Conservation (phyloP, 345 rosid species). For the Clausena lansium region DNA sequence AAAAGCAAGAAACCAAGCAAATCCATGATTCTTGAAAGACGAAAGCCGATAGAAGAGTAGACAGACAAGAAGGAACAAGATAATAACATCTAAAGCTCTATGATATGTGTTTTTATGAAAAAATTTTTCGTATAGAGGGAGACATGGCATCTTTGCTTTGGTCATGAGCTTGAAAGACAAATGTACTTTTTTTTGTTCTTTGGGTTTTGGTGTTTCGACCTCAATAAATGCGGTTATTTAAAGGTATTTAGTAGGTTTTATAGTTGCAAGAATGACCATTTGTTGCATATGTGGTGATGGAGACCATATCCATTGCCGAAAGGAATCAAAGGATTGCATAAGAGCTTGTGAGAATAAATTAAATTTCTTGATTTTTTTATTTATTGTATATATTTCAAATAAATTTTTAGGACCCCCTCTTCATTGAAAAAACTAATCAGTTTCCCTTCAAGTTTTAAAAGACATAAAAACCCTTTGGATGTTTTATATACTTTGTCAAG, state of each 20-base stretch:
- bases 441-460: too few species aligned
- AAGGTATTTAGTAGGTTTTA: neutral
- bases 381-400: too few species aligned
- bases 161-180: neutral
- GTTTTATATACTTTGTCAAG: too few species aligned
- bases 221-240: neutral
- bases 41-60: slow-evolving; percentile 40
- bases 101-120: slow-evolving; percentile 22
- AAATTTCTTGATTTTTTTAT: too few species aligned
- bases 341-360: neutral
- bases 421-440: too few species aligned
- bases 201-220: too few species aligned
- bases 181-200: accelerated
- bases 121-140: slow-evolving; percentile 32
- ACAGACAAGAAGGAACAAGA: slow-evolving; percentile 35
- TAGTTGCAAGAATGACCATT: neutral
- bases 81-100: slow-evolving; percentile 31
- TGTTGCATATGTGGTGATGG: neutral
- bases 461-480: too few species aligned
- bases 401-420: too few species aligned
- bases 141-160: neutral
- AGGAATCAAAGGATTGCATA: neutral
- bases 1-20: slow-evolving; percentile 57
- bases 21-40: slow-evolving; percentile 31
- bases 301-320: neutral